Evolutionary conservation across 805 yeast species (phyloP).

Genomic region (Wickerhamomyces sydowiorum): DNA sequence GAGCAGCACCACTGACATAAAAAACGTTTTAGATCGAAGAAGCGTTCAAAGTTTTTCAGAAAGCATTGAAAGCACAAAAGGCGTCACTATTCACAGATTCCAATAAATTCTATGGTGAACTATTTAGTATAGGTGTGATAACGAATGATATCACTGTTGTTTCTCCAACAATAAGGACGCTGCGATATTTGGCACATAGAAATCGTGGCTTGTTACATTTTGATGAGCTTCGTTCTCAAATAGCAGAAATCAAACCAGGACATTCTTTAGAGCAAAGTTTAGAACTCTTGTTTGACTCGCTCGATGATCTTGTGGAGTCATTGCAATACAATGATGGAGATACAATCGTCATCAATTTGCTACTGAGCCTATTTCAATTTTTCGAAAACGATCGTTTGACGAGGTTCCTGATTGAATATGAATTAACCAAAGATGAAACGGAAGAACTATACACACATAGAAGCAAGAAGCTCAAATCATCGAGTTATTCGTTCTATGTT

Average conservation of each 20-base stretch:
- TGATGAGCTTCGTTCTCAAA: conserved; percentile 22
- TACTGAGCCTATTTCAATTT: conserved; percentile 45
- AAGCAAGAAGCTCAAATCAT: conserved; percentile 17
- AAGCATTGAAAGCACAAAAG: conserved; percentile 62
- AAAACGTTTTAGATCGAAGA: conserved; percentile 43
- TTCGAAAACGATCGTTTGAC: conserved; percentile 45
- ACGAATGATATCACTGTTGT: conserved; percentile 34
- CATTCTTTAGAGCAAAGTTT: no score
- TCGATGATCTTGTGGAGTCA: conserved; percentile 63
- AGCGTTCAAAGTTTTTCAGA: conserved; percentile 70
- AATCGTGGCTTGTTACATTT: conserved; percentile 75
- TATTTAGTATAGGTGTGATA: conserved; percentile 68
- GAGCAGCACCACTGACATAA: no score
- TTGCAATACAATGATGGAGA: conserved; percentile 67
- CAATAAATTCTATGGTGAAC: conserved; percentile 45
- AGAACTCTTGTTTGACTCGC: conserved; percentile 21
- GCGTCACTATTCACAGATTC: conserved; percentile 43
- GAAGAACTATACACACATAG: conserved; percentile 27
- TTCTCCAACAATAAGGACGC: conserved; percentile 66
- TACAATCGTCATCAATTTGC: conserved; percentile 40
- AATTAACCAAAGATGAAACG: conserved; percentile 39
- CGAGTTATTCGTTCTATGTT: conserved; percentile 6
- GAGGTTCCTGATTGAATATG: conserved; percentile 55
- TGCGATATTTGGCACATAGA: conserved; percentile 73
- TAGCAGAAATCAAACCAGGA: conserved; percentile 7